phyloP scores from a whole-genome alignment of 2,329 filamentous ascomycete species.

The Colletotrichum salicis region DNA sequence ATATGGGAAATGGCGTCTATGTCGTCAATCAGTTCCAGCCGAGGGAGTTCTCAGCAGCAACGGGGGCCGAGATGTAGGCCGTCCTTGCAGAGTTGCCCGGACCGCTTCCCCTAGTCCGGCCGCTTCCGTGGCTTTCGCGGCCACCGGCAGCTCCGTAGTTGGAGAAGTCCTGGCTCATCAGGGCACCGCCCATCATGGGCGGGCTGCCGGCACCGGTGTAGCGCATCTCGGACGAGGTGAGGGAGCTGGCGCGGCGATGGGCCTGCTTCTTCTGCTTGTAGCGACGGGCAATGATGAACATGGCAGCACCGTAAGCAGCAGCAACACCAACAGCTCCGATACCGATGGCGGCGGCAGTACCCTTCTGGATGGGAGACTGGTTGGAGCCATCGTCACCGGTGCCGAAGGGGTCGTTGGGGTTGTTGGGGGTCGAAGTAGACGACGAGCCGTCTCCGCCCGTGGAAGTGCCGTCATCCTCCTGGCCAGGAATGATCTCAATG shows the following conservation, averaged over 20 bases:
- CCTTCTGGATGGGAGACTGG: conserved; percentile 68
- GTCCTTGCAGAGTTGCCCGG: conserved; percentile 65
- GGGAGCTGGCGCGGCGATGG: conserved; percentile 81
- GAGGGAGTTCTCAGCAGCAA: conserved; percentile 93
- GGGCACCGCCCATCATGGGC: conserved; percentile 76
- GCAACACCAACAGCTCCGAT: conserved; percentile 82
- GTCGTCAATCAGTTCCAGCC: conserved; percentile 83
- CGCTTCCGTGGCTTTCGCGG: conserved; percentile 74
- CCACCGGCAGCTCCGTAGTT: conserved; percentile 62
- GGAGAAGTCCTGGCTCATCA: conserved; percentile 67
- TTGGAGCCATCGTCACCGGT: conserved; percentile 54
- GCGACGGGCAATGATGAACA: conserved; percentile 91
- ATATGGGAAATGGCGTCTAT: conserved; percentile 40
- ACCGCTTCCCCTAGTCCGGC: conserved; percentile 58
- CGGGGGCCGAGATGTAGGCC: conserved; percentile 83
- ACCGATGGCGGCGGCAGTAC: conserved; percentile 76
- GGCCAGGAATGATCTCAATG: conserved; percentile 72
- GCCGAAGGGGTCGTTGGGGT: conserved; percentile 54
- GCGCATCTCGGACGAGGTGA: conserved; percentile 68
- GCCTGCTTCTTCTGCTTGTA: conserved; percentile 87
- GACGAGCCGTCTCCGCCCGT: conserved; percentile 52
- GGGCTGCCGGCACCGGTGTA: conserved; percentile 62
- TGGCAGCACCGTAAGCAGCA: conserved; percentile 89
- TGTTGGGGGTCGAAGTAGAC: conserved; percentile 47
- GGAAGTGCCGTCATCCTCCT: conserved; percentile 52